Evolutionary conservation across 75 land plant genomes (phyloP).

Genomic region (Pinus albicaulis): DNA sequence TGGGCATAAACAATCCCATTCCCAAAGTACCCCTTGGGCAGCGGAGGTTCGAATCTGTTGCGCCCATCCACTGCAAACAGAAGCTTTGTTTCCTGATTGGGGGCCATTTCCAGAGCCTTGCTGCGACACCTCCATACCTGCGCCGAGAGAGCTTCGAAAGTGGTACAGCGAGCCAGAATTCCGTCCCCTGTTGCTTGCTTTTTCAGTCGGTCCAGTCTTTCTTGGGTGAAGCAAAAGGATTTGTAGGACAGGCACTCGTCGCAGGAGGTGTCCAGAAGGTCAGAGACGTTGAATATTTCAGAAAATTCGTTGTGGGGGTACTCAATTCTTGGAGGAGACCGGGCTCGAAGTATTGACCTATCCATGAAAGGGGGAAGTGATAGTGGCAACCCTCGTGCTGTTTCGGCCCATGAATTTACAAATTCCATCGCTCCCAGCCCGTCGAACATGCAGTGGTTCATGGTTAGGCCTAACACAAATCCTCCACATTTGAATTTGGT

Average conservation of each 20-base stretch:
- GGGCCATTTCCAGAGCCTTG: conserved; percentile 41
- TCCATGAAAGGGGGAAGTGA: conserved; percentile 26
- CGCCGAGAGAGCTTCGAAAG: conserved; percentile 83
- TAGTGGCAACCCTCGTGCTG: conserved; percentile 34
- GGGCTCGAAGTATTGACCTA: conserved; percentile 23
- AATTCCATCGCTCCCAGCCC: conserved; percentile 56
- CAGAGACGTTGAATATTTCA: conserved; percentile 59
- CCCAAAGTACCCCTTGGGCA: conserved; percentile 78
- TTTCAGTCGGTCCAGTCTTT: conserved; percentile 52
- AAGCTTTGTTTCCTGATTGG: conserved; percentile 73
- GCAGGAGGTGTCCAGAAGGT: conserved; percentile 25
- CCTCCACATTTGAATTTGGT: conserved; percentile 59
- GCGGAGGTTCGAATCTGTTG: conserved; percentile 52
- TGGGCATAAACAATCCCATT: conserved; percentile 82
- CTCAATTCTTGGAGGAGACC: conserved; percentile 24
- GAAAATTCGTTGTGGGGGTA: conserved; percentile 46
- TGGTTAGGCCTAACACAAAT: conserved; percentile 40
- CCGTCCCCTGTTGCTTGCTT: conserved; percentile 51
- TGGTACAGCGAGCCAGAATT: conserved; percentile 54
- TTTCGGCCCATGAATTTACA: conserved; percentile 45
- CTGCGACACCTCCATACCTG: conserved; percentile 73
- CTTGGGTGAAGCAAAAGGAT: conserved; percentile 53
- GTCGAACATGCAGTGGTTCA: conserved; percentile 58
- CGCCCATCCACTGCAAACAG: conserved; percentile 93
- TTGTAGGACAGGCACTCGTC: conserved; percentile 40